Conservation (phyloP, 495 filamentous ascomycete genomes). For the Pseudoneurospora amorphoporcata region DNA sequence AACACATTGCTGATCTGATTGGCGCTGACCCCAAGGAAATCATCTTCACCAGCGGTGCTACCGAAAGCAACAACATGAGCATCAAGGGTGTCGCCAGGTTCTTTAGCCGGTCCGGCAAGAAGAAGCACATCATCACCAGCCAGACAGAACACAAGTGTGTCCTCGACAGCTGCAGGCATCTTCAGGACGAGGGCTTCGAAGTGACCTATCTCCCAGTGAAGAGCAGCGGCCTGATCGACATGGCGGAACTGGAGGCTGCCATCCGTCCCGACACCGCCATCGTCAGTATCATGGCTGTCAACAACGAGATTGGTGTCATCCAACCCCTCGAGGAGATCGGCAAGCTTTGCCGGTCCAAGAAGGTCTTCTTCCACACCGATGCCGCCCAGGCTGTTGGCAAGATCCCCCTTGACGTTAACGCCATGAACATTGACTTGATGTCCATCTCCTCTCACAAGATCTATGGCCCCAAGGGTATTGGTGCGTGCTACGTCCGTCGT, state of each 20-base stretch:
- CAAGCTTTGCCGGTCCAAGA: slow-evolving; percentile 78
- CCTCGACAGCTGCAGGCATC: slow-evolving; percentile 87
- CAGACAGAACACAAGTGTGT: slow-evolving; percentile 99
- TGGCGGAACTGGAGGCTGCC: slow-evolving; percentile 79
- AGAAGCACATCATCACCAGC: slow-evolving; percentile 94
- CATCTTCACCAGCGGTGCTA: slow-evolving; percentile 95
- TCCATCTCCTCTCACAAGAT: slow-evolving; percentile 99
- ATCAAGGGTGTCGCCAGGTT: slow-evolving; percentile 96
- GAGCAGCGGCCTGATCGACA: slow-evolving; percentile 68
- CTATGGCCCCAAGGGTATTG: slow-evolving; percentile 94
- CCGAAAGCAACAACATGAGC: slow-evolving; percentile 99
- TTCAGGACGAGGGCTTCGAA: slow-evolving; percentile 94
- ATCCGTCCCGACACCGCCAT: slow-evolving; percentile 85
- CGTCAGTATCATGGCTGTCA: slow-evolving; percentile 97
- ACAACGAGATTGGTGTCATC: slow-evolving; percentile 98
- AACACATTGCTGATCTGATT: slow-evolving; percentile 74
- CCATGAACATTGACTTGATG: slow-evolving; percentile 96
- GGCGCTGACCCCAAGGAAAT: slow-evolving; percentile 96
- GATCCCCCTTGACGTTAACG: slow-evolving; percentile 91
- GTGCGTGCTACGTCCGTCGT: slow-evolving; percentile 89
- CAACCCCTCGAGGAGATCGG: slow-evolving; percentile 93
- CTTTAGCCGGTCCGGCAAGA: slow-evolving; percentile 85
- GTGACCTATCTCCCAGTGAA: slow-evolving; percentile 91
- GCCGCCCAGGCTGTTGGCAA: slow-evolving; percentile 94
- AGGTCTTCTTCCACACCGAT: slow-evolving; percentile 98